A percentile compares a stretch with the other conserved stretches of the same genome.
Conservation (phyloP, 805 yeast species). For the Huiozyma naganishii region DNA sequence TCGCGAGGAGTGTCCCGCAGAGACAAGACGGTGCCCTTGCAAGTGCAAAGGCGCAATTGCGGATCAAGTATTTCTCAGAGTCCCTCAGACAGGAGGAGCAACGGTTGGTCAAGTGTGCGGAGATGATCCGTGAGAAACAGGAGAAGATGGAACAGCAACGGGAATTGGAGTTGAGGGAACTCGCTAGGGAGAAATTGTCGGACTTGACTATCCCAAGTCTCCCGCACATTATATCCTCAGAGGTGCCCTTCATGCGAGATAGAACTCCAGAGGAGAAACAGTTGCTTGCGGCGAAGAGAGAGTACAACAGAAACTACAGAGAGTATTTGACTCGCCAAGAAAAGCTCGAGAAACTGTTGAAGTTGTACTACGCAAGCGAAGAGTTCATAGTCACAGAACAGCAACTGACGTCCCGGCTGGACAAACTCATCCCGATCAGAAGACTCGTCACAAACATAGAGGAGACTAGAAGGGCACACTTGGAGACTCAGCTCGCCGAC, state of each 20-base stretch:
- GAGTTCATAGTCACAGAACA: slow-evolving; percentile 63
- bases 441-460: background rate
- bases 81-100: slow-evolving; percentile 47
- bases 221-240: slow-evolving; percentile 49
- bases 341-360: slow-evolving; percentile 48
- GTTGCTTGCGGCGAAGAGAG: slow-evolving; percentile 46
- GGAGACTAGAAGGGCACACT: slow-evolving; percentile 1
- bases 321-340: slow-evolving; percentile 43
- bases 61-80: slow-evolving; percentile 60
- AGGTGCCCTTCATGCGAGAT: slow-evolving; percentile 49
- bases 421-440: slow-evolving; percentile 3
- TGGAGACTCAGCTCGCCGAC: slow-evolving; percentile 23
- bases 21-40: slow-evolving; percentile 28
- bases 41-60: slow-evolving; percentile 40
- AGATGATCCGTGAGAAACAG: slow-evolving; percentile 27
- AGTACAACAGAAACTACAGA: slow-evolving; percentile 50
- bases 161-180: slow-evolving; percentile 22
- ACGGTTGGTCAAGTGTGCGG: slow-evolving; percentile 30
- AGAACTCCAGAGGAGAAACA: slow-evolving; percentile 63
- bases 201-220: slow-evolving; percentile 71
- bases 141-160: slow-evolving; percentile 28
- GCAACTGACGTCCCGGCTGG: slow-evolving; percentile 34
- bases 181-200: slow-evolving; percentile 19
- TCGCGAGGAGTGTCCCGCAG: slow-evolving; percentile 40
- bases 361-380: slow-evolving; percentile 59